Evolutionary conservation across 73 alveolate genomes (phyloP).

Genomic region (Paramecium bursaria): DNA sequence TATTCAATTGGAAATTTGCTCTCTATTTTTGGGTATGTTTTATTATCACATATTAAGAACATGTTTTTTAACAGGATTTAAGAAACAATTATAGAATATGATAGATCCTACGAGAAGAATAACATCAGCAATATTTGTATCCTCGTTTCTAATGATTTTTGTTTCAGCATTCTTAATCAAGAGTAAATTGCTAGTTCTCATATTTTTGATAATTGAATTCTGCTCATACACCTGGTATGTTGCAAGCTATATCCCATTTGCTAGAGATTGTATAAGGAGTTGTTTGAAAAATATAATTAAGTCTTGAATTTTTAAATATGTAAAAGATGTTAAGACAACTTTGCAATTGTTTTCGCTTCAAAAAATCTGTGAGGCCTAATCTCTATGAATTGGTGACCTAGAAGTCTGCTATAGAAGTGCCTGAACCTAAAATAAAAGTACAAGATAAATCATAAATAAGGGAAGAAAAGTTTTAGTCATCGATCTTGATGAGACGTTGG

Average conservation of each 20-base stretch:
- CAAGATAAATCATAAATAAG: constrained; percentile 49
- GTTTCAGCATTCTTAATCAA: constrained; percentile 77
- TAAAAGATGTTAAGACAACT: too few relatives aligned
- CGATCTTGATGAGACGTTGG: constrained; percentile 80
- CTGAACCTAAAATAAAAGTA: too few relatives aligned
- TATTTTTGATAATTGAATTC: constrained; percentile 76
- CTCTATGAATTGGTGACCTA: too few relatives aligned
- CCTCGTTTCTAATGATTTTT: constrained; percentile 76
- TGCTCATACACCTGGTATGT: constrained; percentile 87
- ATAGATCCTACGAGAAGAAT: constrained; percentile 81
- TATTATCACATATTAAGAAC: constrained; percentile 60
- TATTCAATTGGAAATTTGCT: constrained; percentile 86
- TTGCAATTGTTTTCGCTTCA: too few relatives aligned
- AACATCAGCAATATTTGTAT: constrained; percentile 77
- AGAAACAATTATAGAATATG: constrained; percentile 82
- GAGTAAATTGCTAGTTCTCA: constrained; percentile 73
- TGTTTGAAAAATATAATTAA: constrained; percentile 71
- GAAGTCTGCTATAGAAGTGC: too few relatives aligned
- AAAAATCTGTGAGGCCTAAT: too few relatives aligned
- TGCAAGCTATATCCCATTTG: constrained; percentile 87
- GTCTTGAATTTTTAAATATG: too few relatives aligned
- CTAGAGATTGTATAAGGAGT: constrained; percentile 79
- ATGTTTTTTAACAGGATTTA: constrained; percentile 83
- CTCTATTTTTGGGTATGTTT: constrained; percentile 73
- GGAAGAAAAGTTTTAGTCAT: constrained; percentile 75